phyloP scores from a whole-genome alignment of 2,329 filamentous ascomycete genomes.

The Diaporthe citriasiana region DNA sequence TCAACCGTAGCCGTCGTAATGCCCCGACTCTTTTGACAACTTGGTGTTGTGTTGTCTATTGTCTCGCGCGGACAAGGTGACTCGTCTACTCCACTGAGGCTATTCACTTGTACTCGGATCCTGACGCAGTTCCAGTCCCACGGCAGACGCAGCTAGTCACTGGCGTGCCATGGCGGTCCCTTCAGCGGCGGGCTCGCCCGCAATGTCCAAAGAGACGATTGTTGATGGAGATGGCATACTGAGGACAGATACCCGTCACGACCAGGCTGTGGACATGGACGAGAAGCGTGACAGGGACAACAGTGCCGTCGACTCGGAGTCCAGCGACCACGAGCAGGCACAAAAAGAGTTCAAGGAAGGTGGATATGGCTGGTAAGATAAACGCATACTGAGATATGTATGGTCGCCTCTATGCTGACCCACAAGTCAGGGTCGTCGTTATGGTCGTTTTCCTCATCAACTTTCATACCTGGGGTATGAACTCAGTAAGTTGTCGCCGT shows the following conservation, averaged over 20 bases:
- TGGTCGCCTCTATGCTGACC: not conserved
- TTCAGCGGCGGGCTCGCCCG: not conserved
- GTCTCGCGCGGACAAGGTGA: not conserved
- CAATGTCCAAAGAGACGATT: not conserved
- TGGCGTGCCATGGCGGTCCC: conserved; percentile 8
- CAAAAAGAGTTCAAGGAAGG: conserved; percentile 62
- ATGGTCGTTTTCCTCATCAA: conserved; percentile 70
- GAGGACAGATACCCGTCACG: conserved; percentile 20
- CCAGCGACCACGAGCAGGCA: conserved; percentile 45
- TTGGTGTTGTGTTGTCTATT: not conserved
- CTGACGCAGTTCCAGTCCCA: conserved; percentile 8
- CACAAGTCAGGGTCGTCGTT: conserved; percentile 64
- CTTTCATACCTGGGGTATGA: conserved; percentile 82
- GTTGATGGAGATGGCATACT: conserved; percentile 14
- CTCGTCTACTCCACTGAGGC: not conserved
- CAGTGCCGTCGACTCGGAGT: conserved; percentile 44
- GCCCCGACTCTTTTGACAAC: too few species aligned
- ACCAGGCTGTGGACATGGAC: conserved; percentile 11
- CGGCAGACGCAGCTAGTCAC: conserved; percentile 1
- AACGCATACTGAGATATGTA: conserved; percentile 8
- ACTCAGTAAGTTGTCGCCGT: conserved; percentile 63
- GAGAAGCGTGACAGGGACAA: conserved; percentile 34
- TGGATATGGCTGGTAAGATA: conserved; percentile 70
- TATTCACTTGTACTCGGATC: not conserved
- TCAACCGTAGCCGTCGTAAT: not conserved